These are phyloP conservation scores for Peronospora farinosa DNA, from an alignment of 352 stramenopile genomes.

Conservation along the genomic window DNA sequence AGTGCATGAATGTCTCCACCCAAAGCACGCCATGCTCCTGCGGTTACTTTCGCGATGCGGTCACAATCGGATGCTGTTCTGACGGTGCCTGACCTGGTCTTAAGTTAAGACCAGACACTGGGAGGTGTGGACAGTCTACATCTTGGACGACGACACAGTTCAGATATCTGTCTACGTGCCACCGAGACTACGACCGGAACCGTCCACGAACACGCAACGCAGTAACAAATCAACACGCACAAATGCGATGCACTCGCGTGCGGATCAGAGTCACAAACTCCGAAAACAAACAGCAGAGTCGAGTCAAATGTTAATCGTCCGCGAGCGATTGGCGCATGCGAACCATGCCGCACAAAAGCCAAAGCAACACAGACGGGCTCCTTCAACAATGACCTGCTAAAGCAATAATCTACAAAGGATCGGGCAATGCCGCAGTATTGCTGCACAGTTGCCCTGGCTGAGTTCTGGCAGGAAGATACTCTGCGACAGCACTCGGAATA, in stretches of 20 bases:
- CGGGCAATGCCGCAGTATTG: neutral
- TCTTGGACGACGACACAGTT: conserved; percentile 2
- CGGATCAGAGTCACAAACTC: conserved; percentile 14
- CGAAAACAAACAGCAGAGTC: conserved; percentile 15
- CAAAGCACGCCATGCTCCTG: neutral
- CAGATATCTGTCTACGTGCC: conserved; percentile 13
- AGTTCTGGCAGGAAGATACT: neutral
- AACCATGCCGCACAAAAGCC: neutral
- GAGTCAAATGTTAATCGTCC: conserved; percentile 9
- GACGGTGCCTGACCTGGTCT: neutral
- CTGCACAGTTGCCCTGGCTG: neutral
- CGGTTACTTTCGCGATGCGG: neutral
- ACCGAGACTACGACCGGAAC: conserved; percentile 10
- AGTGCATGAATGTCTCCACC: neutral
- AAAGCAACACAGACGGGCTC: neutral
- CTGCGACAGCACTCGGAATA: neutral
- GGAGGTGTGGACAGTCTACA: neutral
- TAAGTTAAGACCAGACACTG: neutral
- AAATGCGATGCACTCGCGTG: conserved; percentile 15
- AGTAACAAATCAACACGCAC: conserved; percentile 18
- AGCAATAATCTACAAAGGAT: neutral
- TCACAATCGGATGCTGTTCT: neutral
- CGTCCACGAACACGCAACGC: conserved; percentile 22
- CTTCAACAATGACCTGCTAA: neutral
- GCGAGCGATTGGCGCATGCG: conserved; percentile 5